Evolutionary conservation across 345 rosid genomes (phyloP).

Genomic region (Bruguiera sexangula): DNA sequence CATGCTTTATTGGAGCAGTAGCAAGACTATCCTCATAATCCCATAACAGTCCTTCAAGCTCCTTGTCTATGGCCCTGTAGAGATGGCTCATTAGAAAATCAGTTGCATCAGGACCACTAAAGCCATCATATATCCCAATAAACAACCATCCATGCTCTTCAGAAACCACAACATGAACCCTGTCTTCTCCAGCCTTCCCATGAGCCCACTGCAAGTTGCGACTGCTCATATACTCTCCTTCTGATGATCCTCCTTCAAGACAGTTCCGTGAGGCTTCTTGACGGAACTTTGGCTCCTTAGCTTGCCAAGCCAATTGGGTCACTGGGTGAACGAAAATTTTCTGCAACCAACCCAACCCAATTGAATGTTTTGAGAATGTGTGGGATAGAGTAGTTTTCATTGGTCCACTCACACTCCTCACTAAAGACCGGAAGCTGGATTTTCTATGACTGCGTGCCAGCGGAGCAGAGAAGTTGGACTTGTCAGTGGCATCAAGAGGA

Average conservation of each 20-base stretch:
- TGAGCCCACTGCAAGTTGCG: slow-evolving; percentile 97
- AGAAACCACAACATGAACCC: slow-evolving; percentile 95
- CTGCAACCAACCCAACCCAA: slow-evolving; percentile 74
- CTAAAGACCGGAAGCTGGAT: slow-evolving; percentile 61
- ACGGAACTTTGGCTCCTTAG: slow-evolving; percentile 61
- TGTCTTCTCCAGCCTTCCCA: slow-evolving; percentile 98
- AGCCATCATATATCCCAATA: slow-evolving; percentile 97
- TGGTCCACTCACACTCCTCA: slow-evolving; percentile 94
- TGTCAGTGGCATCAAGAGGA: slow-evolving; percentile 78
- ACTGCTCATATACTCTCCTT: slow-evolving; percentile 50
- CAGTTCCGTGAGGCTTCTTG: slow-evolving; percentile 52
- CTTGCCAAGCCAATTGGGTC: slow-evolving; percentile 64
- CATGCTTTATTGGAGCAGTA: slow-evolving; percentile 36
- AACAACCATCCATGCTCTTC: slow-evolving; percentile 98
- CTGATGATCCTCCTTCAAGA: slow-evolving; percentile 56
- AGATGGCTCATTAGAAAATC: slow-evolving; percentile 89
- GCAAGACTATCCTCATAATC: slow-evolving; percentile 58
- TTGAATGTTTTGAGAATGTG: slow-evolving; percentile 75
- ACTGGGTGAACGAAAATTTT: slow-evolving; percentile 73
- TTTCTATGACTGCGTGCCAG: slow-evolving; percentile 62
- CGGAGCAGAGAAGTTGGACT: slow-evolving; percentile 91
- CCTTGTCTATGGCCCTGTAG: slow-evolving; percentile 80
- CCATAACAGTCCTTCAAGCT: slow-evolving; percentile 92
- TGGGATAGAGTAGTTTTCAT: slow-evolving; percentile 69
- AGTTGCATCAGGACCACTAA: slow-evolving; percentile 98